Base-by-base conservation (phyloP, 495 filamentous ascomycete species). In the Tuber microsphaerosporum region DNA sequence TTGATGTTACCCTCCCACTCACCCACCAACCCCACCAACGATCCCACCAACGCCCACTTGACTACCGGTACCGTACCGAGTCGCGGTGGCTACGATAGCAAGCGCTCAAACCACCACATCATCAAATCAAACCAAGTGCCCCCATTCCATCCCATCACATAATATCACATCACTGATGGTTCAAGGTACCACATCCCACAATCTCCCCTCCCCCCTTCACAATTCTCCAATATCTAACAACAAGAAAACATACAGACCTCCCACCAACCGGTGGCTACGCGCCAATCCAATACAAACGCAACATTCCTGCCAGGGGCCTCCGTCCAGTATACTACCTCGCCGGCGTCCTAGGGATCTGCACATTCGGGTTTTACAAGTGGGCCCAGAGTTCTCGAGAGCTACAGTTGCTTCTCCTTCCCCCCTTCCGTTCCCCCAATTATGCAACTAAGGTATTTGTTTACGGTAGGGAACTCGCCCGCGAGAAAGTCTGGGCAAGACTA, bases 401-500 rank as follows among this genome's bases (percentile, higher is more conserved):
- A 80, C 93, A 94, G 94, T 97, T 89, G 71, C 90, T 88, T 42
- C 70, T 70, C 76, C 44, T 75, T 74, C 72, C 44, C 42, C 73
- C 72, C 74, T 73, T 70, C 71, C 10, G 45, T 41, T 46, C 56
- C 37, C 56, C 41, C 41, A 74, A 26, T 69, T 46, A 12, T 42
- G 74, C 76, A 41, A 76, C 51, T 75, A 61, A 70, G n/a, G 17
- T 70, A 69, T 7, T 37, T 70, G 70, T 41, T 70, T 8, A 22
- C 43, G 42, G 74, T 79, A 97, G 94, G 83, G 95, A 99, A 84
- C 91, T 96, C 76, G 92, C 90, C 73, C 92, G 95, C 69, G 95
- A 99, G 83, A 99, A 99, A 87, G 94, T 97, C 88, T 99, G 95
- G 95, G 87, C 91, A 69, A 91, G 95, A 79, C 94, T 98, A 80